Evolutionary conservation across 1,139 yeast species (phyloP).

Genomic region (Hansenula anomala): DNA sequence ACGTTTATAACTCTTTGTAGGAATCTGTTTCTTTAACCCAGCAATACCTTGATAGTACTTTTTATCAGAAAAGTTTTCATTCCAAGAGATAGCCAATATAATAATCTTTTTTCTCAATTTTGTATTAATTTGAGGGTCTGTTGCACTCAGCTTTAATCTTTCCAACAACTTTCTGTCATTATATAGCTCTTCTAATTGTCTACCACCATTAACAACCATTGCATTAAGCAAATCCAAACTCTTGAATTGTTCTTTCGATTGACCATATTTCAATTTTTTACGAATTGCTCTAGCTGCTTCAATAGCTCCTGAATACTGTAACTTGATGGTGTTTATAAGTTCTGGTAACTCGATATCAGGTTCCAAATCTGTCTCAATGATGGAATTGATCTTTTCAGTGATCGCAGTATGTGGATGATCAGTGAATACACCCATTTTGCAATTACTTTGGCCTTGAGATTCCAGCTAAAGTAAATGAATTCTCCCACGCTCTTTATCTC

Average conservation of each 20-base stretch:
- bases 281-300: constrained; percentile 92
- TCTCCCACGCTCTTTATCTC: too few species aligned
- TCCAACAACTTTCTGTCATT: constrained; percentile 70
- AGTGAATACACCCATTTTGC: constrained; percentile 41
- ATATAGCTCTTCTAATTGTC: constrained; percentile 40
- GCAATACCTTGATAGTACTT: constrained; percentile 50
- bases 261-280: constrained; percentile 86
- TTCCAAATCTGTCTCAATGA: constrained; percentile 36
- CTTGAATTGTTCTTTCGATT: constrained; percentile 50
- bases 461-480: too few species aligned
- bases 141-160: constrained; percentile 50
- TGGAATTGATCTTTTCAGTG: constrained; percentile 45
- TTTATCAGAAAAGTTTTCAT: constrained; percentile 45
- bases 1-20: constrained; percentile 14
- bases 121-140: constrained; percentile 28
- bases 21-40: constrained; percentile 36
- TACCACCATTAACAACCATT: constrained; percentile 72
- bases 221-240: constrained; percentile 71
- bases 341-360: constrained; percentile 36
- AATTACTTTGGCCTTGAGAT: too few species aligned
- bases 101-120: constrained; percentile 42
- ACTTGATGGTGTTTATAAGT: constrained; percentile 26
- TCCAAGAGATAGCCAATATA: constrained; percentile 61
- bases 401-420: constrained; percentile 52
- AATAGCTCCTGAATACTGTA: constrained; percentile 39